Evolutionary conservation across 306 rosid species (phyloP), one percentile per base, ranked within the genome.

Genomic region (Vicia villosa): DNA sequence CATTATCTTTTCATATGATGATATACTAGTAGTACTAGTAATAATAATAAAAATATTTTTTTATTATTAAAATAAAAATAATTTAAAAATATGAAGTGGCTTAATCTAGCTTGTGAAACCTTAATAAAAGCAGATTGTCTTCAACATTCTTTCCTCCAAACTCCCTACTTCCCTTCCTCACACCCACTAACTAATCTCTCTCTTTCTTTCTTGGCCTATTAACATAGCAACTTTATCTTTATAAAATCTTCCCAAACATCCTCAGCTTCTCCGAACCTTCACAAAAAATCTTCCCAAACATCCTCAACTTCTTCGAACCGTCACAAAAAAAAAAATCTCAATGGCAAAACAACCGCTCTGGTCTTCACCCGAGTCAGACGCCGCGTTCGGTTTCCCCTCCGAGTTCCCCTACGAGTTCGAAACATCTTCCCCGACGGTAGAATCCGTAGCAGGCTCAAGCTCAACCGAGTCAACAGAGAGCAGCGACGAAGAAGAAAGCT

Each of bases 71-170:
- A 47, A 38, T 30, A 51, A 34, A 59, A 59, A 14, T 51, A 3
- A 1, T 51, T 3, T 3, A 5, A 14, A 8, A 15, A 30, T 63
- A 64, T 69, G 81, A 10, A 46, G 52, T 46, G 68, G 66, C 63
- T 69, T 70, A 80, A 60, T 69, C 74, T 56, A 77, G 75, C 88
- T 85, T 72, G 85, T 72, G 85, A 79, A 82, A 91, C 91, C 91
- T 84, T 83, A 87, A 92, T 87, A 84, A 87, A 88, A 82, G 83
- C 86, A 78, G 65, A 73, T 67, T 84, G 89, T 91, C 86, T 74
- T 83, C 82, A 46, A 78, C 89, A 82, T 82, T 83, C 88, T 68
- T 46, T 77, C 56, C 66, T 42, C 65, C 77, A 64, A 52, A 52
- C 81, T 34, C 55, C 21, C 60, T 6, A 5, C 72, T 66, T 20